These are phyloP conservation scores for Flaveria trinervia DNA, from an alignment of 129 eudicot species.

Conservation along the genomic window DNA sequence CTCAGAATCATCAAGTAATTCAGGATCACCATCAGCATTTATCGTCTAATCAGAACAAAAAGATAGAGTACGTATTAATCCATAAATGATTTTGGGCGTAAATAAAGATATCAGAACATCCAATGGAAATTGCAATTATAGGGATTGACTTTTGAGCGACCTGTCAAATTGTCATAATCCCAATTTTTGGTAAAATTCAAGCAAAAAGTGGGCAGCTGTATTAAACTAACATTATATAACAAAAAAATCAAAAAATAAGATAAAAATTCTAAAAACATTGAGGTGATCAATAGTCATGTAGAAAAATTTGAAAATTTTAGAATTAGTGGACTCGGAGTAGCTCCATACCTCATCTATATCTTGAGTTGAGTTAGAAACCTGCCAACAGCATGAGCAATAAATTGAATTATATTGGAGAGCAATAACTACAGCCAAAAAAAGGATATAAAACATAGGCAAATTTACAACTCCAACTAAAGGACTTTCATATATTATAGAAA, in stretches of 20 bases:
- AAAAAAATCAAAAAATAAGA: too few species aligned
- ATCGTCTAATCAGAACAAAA: too few species aligned
- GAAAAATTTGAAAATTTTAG: background rate
- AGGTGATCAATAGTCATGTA: background rate
- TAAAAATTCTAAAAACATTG: background rate
- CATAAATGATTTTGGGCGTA: background rate
- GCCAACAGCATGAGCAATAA: constrained; percentile 22
- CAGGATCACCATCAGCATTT: constrained; percentile 78
- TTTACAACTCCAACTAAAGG: background rate
- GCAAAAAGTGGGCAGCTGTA: background rate
- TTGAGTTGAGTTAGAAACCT: constrained; percentile 46
- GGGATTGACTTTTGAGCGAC: too few species aligned
- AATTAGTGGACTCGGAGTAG: background rate
- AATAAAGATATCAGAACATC: too few species aligned
- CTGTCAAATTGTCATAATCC: too few species aligned
- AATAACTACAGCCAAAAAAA: background rate
- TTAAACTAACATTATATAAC: background rate
- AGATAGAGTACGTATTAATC: too few species aligned
- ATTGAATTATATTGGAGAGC: constrained; percentile 5
- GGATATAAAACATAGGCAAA: background rate
- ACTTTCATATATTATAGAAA: background rate
- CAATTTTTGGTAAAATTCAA: too few species aligned
- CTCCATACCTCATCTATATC: constrained; percentile 53
- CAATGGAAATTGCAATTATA: too few species aligned
- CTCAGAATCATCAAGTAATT: constrained; percentile 81